These are phyloP conservation scores for Trichoderma brevicompactum DNA, from an alignment of 2,329 filamentous ascomycete species.

Conservation along the genomic window DNA sequence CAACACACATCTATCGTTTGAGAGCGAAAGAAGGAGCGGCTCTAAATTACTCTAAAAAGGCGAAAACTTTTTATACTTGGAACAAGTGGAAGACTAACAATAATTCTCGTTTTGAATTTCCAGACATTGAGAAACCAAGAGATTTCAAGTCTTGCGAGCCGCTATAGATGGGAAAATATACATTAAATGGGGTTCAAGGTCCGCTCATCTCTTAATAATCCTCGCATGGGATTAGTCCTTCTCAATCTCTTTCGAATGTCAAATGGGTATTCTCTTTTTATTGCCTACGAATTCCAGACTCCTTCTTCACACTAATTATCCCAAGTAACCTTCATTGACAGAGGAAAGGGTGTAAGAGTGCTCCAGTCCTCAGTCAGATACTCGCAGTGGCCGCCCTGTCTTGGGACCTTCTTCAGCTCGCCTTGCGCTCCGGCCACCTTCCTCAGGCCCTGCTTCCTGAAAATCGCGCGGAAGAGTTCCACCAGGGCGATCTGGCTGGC, in stretches of 20 bases:
- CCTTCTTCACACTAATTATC: constrained; percentile 41
- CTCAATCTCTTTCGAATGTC: too few relatives aligned
- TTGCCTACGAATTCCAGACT: not conserved
- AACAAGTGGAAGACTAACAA: not conserved
- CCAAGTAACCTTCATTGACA: constrained; percentile 60
- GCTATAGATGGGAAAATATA: not conserved
- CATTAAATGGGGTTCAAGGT: not conserved
- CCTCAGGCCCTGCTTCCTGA: constrained; percentile 62
- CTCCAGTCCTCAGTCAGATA: constrained; percentile 72
- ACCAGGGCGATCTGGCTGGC: constrained; percentile 65
- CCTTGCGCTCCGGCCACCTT: constrained; percentile 67
- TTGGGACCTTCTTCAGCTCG: constrained; percentile 66
- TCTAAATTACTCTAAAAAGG: too few relatives aligned
- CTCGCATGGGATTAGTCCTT: not conserved
- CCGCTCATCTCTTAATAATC: not conserved
- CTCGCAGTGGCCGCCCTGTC: constrained; percentile 57
- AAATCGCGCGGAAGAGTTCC: constrained; percentile 70
- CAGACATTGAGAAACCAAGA: not conserved
- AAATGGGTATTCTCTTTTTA: not conserved
- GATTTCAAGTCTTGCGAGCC: too few relatives aligned
- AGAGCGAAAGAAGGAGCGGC: too few relatives aligned
- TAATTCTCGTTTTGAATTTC: not conserved
- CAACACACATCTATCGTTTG: too few relatives aligned
- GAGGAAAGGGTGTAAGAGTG: constrained; percentile 51
- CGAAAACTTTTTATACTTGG: too few relatives aligned